Base-by-base conservation (phyloP, 108 stramenopile species). In the Fragilaria crotonensis region DNA sequence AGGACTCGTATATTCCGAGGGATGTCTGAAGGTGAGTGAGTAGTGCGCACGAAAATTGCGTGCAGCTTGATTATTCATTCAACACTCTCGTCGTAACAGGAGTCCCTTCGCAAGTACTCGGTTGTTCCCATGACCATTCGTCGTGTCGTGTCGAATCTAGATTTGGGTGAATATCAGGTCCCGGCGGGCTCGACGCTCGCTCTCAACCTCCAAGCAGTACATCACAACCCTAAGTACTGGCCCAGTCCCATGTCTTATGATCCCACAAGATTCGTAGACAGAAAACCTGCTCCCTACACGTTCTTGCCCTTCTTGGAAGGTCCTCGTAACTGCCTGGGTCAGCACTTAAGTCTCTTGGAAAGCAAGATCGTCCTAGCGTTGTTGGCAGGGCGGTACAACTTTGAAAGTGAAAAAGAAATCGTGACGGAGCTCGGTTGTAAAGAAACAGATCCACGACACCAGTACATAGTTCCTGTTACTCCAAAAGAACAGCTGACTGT, bases 361-460 rank as follows among this genome's bases (percentile, higher is more conserved):
- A 58, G 57, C 25, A 58, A 58, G 22, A 58, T 58, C 33, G 57
- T 58, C 17, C 17, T 68, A 18, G 29, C 48, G 2, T 31, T 62
- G 44, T 29, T 68, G 51, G 17, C 45, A 29, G 52, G 62, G 32
- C 20, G 54, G 4, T 68, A 68, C 46, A 7, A 41, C 11, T 41
- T 41, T 41, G 11, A 14, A 41, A 14, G 11, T 41, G 14, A 7
- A 14, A 41, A 41, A 14, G 65, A 50, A 50, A 50, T 50, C 20
- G 45, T 26, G 25, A 46, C 20, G 5, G 58, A 67, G 17, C 64
- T 67, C 41, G 53, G 29, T 19, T n/a, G 30, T 18, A 27, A 45
- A 25, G 53, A 61, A n/a, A 46, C 27, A 29, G 68, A 68, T 48
- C 68, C 68, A 21, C 9, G 68, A 48, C 68, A 68, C 55, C 68